Base-by-base conservation (phyloP, 2,329 filamentous ascomycete genomes). In the Botrytis pseudocinerea region DNA sequence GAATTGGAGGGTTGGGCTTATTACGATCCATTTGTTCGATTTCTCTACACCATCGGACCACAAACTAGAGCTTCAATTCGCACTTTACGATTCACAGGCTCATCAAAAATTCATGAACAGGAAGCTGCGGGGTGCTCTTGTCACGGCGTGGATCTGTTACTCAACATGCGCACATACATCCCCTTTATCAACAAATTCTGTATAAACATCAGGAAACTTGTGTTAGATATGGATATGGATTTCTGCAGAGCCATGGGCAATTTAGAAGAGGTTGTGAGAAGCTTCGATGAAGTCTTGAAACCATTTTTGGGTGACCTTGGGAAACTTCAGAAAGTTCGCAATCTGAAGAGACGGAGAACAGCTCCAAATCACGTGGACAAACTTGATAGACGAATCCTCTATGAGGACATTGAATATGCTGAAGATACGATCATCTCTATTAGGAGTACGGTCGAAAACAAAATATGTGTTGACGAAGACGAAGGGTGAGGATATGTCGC, bases 191-290 rank as follows among this genome's bases (percentile, higher is more conserved):
- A 51, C 48, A n/a, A n/a, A n/a, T 51, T 51, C n/a, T 51, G 25
- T 51, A n/a, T 22, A n/a, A 8, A 12, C 25, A 1, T 51, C 14
- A 51, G 2, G 1, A n/a, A 14, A n/a, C 48, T 16, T 14, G 48
- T 51, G 2, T 12, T 51, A 7, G 25, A 51, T 51, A 51, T n/a
- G 48, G 48, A 51, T n/a, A n/a, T 51, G 10, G 48, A 51, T n/a
- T 2, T 2, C 6, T 51, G 48, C 48, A 5, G 0, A 2, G 2
- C 0, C 4, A 51, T n/a, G 25, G 5, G 25, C 1, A 51, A 12
- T 51, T 1, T 51, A 3, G 12, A 0, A 16, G n/a, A 51, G 0
- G 48, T n/a, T n/a, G 12, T 51, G 1, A n/a, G 25, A n/a, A n/a
- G 48, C 25, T 51, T 51, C 48, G 48, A 51, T 14, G 48, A 51